Evolutionary conservation across 2,329 filamentous ascomycete genomes (phyloP).

Genomic region (Sphaerulina vaccinii): DNA sequence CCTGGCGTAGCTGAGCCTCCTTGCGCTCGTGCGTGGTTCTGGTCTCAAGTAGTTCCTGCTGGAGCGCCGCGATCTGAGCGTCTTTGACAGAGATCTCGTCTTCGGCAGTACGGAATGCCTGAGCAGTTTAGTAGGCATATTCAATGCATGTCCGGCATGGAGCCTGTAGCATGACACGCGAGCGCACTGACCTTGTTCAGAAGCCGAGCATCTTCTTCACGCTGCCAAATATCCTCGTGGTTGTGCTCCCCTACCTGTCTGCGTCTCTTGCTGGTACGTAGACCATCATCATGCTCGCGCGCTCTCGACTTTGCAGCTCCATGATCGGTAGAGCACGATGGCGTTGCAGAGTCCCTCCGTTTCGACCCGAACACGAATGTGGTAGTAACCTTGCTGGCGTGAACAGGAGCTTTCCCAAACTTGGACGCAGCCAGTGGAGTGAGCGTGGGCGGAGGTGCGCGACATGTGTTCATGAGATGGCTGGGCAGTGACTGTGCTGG

Average conservation of each 20-base stretch:
- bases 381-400: too few relatives aligned
- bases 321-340: background rate
- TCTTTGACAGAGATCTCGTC: conserved; percentile 1
- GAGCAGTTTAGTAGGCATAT: background rate
- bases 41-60: background rate
- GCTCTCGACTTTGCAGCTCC: background rate
- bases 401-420: background rate
- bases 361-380: background rate
- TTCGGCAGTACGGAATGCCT: conserved; percentile 6
- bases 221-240: background rate
- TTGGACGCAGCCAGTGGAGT: background rate
- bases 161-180: background rate
- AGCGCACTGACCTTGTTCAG: conserved; percentile 8
- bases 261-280: conserved; percentile 2
- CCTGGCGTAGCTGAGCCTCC: conserved; percentile 11
- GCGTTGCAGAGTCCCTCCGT: background rate
- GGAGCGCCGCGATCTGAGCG: conserved; percentile 3
- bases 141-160: background rate
- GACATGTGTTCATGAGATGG: background rate
- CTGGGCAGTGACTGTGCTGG: background rate
- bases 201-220: conserved; percentile 3
- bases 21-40: background rate
- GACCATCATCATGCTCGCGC: background rate
- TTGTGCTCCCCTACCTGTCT: background rate
- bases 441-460: too few relatives aligned